Percentiles rank a stretch among this genome's conserved stretches.
These are phyloP conservation scores for Sporothrix pallida DNA, from an alignment of 2,329 filamentous ascomycete species.

Conservation along the genomic window DNA sequence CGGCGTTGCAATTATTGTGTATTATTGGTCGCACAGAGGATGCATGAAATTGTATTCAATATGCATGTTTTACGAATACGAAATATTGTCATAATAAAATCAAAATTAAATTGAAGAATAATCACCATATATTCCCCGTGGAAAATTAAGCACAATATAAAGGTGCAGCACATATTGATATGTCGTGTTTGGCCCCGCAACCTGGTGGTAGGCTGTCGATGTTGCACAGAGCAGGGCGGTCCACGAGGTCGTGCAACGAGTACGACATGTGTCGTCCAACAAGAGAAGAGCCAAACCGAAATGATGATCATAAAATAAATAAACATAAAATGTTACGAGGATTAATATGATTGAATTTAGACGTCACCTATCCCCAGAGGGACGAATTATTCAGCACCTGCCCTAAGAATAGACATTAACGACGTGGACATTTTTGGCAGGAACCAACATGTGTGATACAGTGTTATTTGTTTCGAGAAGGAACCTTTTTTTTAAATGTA, in stretches of 20 bases:
- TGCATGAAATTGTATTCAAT: not conserved
- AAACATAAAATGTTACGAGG: too few species aligned
- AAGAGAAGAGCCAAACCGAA: not conserved
- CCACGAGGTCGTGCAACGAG: not conserved
- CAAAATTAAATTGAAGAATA: not conserved
- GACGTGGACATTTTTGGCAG: too few species aligned
- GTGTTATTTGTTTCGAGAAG: too few species aligned
- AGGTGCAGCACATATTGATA: not conserved
- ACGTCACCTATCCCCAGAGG: too few species aligned
- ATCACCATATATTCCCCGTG: too few species aligned
- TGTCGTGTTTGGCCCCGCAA: not conserved
- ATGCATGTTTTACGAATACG: constrained; percentile 14
- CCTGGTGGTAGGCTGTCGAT: not conserved
- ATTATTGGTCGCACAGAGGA: constrained; percentile 16
- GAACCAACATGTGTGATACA: too few species aligned
- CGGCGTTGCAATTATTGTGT: not conserved
- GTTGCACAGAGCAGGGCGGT: not conserved
- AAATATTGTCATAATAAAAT: not conserved
- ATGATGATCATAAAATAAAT: too few species aligned
- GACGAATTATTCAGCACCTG: too few species aligned
- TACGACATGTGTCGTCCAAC: not conserved
- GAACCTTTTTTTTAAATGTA: too few species aligned
- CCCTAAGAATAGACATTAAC: too few species aligned
- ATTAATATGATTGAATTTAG: too few species aligned
- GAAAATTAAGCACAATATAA: not conserved